Evolutionary conservation across 2,329 filamentous ascomycete genomes (phyloP).

Genomic region (Arthroderma uncinatum): DNA sequence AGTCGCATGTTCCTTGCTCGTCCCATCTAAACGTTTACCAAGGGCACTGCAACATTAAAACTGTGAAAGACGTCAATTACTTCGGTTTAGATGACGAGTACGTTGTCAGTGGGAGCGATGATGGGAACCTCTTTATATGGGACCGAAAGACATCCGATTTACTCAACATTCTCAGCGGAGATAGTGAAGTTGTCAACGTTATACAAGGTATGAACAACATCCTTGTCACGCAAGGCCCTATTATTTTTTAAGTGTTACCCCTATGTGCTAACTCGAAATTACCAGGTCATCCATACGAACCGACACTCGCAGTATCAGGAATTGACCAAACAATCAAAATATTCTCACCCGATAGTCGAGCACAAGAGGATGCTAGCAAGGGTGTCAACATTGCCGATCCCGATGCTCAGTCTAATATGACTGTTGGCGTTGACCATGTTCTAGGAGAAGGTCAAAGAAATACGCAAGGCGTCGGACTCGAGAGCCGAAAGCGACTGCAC

Average conservation of each 20-base stretch:
- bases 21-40: conserved; percentile 48
- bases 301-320: conserved; percentile 53
- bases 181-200: conserved; percentile 60
- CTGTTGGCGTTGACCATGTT: conserved; percentile 18
- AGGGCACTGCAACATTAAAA: conserved; percentile 56
- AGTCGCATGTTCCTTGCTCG: conserved; percentile 44
- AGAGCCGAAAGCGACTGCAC: conserved; percentile 48
- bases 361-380: conserved; percentile 46
- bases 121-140: conserved; percentile 59
- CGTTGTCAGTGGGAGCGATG: conserved; percentile 56
- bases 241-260: not conserved
- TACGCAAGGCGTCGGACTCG: conserved; percentile 34
- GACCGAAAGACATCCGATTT: conserved; percentile 51
- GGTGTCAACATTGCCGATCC: conserved; percentile 48
- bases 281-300: conserved; percentile 54
- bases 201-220: conserved; percentile 41
- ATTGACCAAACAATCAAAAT: conserved; percentile 61
- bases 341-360: conserved; percentile 50
- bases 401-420: conserved; percentile 29
- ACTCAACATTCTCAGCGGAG: conserved; percentile 54
- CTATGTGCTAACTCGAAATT: not conserved
- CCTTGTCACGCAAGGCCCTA: not conserved
- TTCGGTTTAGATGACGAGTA: conserved; percentile 58
- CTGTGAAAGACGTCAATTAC: conserved; percentile 59
- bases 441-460: conserved; percentile 19